Evolutionary conservation across 495 filamentous ascomycete genomes (phyloP).

Genomic region (Penicillium salamii): DNA sequence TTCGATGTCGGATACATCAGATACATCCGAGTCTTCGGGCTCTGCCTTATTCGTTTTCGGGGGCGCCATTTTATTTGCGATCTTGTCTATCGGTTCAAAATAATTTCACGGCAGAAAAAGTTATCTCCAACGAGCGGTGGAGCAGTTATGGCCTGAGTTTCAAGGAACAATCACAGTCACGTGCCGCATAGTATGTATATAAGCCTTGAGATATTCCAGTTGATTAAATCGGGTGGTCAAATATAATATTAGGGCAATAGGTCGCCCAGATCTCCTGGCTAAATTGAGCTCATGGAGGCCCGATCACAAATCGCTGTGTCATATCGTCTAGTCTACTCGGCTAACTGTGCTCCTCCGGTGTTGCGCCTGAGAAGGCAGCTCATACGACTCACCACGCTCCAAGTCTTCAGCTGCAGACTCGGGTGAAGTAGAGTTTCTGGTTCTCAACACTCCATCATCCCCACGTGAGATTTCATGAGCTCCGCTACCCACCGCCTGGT

Average conservation of each 20-base stretch:
- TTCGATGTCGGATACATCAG: slow-evolving; percentile 21
- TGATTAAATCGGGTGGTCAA: background rate
- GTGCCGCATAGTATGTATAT: too few species aligned
- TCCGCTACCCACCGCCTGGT: slow-evolving; percentile 8
- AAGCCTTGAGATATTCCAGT: too few species aligned
- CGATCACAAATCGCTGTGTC: background rate
- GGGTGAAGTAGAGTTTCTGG: slow-evolving; percentile 14
- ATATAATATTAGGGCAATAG: background rate
- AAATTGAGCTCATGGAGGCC: background rate
- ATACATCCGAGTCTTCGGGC: slow-evolving; percentile 23
- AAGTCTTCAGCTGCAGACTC: slow-evolving; percentile 35
- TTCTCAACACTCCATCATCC: slow-evolving; percentile 18
- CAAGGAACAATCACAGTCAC: slow-evolving; percentile 3
- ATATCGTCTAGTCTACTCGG: slow-evolving; percentile 10
- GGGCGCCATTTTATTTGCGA: slow-evolving; percentile 34
- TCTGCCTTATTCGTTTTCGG: slow-evolving; percentile 21
- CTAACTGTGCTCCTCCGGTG: slow-evolving; percentile 32
- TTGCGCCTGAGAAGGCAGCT: slow-evolving; percentile 24
- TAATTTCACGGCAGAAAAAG: slow-evolving; percentile 44
- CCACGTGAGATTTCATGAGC: slow-evolving; percentile 2
- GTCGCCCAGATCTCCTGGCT: background rate
- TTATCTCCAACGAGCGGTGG: slow-evolving; percentile 30
- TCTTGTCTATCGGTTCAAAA: slow-evolving; percentile 21
- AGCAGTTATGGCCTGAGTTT: background rate
- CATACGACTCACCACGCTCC: slow-evolving; percentile 39